Conservation (phyloP, 495 filamentous ascomycete genomes). For the Ramalina intermedia region DNA sequence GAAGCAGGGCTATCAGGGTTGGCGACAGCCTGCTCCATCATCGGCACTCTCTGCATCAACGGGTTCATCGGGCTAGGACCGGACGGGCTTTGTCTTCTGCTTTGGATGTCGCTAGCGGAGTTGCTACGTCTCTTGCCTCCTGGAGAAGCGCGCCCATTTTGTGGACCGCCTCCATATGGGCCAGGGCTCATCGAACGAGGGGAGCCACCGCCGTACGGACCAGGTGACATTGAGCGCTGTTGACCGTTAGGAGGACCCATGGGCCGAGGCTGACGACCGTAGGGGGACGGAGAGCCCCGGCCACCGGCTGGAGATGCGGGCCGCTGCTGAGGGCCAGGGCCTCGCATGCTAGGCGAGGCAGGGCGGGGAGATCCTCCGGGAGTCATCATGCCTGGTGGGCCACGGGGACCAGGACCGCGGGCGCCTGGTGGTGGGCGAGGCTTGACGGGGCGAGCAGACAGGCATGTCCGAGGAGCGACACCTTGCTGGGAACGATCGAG, state of each 20-base stretch:
- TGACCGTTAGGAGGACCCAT: slow-evolving; percentile 25
- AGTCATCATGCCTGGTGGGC: slow-evolving; percentile 37
- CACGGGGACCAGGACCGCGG: slow-evolving; percentile 24
- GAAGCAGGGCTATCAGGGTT: slow-evolving; percentile 20
- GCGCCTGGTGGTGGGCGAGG: slow-evolving; percentile 48
- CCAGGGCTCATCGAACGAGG: slow-evolving; percentile 26
- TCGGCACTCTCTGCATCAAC: slow-evolving; percentile 20
- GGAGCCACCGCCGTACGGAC: slow-evolving; percentile 33
- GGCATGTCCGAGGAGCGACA: slow-evolving; percentile 83
- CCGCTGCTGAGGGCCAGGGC: slow-evolving; percentile 31
- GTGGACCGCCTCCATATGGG: slow-evolving; percentile 15
- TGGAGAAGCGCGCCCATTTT: slow-evolving; percentile 3
- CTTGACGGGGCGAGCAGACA: slow-evolving; percentile 85
- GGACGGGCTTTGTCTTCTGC: slow-evolving; percentile 35
- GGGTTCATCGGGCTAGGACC: slow-evolving; percentile 49
- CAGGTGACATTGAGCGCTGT: slow-evolving; percentile 38
- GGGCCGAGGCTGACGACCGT: slow-evolving; percentile 29
- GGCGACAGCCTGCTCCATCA: slow-evolving; percentile 15
- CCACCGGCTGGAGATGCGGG: slow-evolving; percentile 29
- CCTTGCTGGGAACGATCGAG: slow-evolving; percentile 85
- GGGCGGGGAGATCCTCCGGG: slow-evolving; percentile 26
- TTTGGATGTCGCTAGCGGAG: slow-evolving; percentile 29
- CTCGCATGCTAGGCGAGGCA: slow-evolving; percentile 36
- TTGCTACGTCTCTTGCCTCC: slow-evolving; percentile 38
- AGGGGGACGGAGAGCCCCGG: slow-evolving; percentile 27